Evolutionary conservation across 495 filamentous ascomycete genomes (phyloP), one percentile per base, ranked within the genome.

Genomic region (Baudoinia panamericana): DNA sequence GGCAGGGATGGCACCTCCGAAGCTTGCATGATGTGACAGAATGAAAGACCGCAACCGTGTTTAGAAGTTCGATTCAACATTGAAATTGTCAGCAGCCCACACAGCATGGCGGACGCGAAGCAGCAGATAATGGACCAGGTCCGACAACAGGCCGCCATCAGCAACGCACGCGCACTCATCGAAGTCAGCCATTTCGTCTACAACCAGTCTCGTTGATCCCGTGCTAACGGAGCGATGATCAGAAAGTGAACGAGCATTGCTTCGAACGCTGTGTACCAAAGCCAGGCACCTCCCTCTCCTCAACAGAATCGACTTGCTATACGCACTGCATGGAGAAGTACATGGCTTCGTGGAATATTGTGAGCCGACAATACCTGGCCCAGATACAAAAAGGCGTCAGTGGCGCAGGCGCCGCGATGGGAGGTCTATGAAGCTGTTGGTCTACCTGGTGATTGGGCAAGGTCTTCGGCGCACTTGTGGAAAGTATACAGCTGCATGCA

Each of bases 241-340:
- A 96, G 90, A 93, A 85, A 80, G 70, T 96, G 61, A 93, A 95
- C 70, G 77, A 88, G 58, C 78, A 92, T 69, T 97, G 90, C 73
- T 96, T 93, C 73, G 75, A 88, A 25, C 78, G 78, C 57, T 97
- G 90, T 65, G 67, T 97, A 28, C 78, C 87, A 20, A 77, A 85
- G 52, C 90, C 90, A 38, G 80, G 84, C 39, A 61, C 69, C 36
- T 81, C 79, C 28, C 63, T 96, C 33, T 84, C 83, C 25, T 60
- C 66, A 38, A 69, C 66, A 53, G 75, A 86, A 63, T 73, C 78
- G 60, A 67, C 71, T 30, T 97, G 90, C 70, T 70, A 88, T 43
- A 80, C 78, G 5, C 63, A 69, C 45, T 97, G 90, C 67, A 90
- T 94, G 81, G 84, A 95, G 58, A 97, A 97, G 66, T 97, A 97